Evolutionary conservation across 2,329 filamentous ascomycete genomes (phyloP).

Genomic region (Hypoxylon sp.): DNA sequence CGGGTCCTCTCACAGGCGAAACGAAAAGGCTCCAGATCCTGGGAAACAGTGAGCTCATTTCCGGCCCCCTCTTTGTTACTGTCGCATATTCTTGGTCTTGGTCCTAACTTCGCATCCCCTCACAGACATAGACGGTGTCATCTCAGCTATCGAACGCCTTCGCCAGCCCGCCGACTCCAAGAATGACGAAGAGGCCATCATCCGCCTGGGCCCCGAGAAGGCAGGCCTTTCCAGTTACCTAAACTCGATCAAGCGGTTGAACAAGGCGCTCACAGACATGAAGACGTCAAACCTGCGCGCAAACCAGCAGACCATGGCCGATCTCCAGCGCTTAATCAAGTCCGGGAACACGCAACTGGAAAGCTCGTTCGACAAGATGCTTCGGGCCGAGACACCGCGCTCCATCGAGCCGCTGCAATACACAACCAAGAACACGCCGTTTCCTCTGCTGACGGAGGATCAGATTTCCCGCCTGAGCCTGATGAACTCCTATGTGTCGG

Average conservation of each 20-base stretch:
- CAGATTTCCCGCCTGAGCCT: constrained; percentile 77
- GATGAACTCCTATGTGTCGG: constrained; percentile 79
- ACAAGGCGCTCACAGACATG: constrained; percentile 83
- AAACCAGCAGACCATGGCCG: constrained; percentile 86
- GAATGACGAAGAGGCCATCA: constrained; percentile 88
- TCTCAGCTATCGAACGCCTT: constrained; percentile 86
- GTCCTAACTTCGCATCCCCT: constrained; percentile 33
- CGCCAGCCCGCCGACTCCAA: constrained; percentile 93
- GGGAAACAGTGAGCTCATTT: constrained; percentile 69
- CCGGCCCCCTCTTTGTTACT: not conserved
- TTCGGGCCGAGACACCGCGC: constrained; percentile 77
- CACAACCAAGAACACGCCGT: constrained; percentile 86
- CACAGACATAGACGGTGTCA: constrained; percentile 82
- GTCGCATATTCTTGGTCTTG: not conserved
- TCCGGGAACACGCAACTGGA: constrained; percentile 85
- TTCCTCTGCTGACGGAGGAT: constrained; percentile 81
- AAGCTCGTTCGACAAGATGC: constrained; percentile 78
- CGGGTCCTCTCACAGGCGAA: constrained; percentile 90
- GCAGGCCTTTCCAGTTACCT: constrained; percentile 86
- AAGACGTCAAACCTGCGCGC: constrained; percentile 89
- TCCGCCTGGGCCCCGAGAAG: constrained; percentile 84
- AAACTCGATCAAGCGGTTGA: constrained; percentile 86
- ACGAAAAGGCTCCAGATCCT: constrained; percentile 89
- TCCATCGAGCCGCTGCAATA: constrained; percentile 90
- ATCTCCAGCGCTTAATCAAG: constrained; percentile 79